phyloP scores from a whole-genome alignment of 192 early-diverging fungal genomes.

The Spizellomyces sp. region DNA sequence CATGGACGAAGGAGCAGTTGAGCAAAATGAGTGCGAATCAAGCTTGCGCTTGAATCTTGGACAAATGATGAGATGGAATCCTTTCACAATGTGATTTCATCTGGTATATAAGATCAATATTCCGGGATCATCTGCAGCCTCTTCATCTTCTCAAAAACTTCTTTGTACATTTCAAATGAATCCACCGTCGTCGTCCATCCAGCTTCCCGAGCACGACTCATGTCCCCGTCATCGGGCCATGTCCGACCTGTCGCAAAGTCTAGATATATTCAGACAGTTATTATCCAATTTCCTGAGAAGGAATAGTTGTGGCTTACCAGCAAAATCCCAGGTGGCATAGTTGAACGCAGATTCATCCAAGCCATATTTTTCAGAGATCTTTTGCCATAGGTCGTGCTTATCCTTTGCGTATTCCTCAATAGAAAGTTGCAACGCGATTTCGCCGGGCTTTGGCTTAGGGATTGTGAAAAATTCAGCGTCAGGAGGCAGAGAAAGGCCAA shows the following conservation, averaged over 20 bases:
- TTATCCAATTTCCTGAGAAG: background rate
- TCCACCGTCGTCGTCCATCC: constrained; percentile 19
- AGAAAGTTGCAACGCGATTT: background rate
- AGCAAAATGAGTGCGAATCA: too few relatives aligned
- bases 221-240: constrained; percentile 17
- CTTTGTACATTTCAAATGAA: background rate
- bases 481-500: constrained; percentile 5
- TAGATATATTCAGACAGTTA: background rate
- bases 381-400: constrained; percentile 4
- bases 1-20: too few relatives aligned
- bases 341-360: constrained; percentile 2
- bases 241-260: constrained; percentile 8
- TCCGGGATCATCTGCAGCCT: constrained; percentile 15
- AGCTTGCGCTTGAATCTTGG: too few relatives aligned
- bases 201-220: constrained; percentile 16
- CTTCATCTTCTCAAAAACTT: constrained; percentile 23
- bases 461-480: constrained; percentile 15
- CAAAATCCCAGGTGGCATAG: constrained; percentile 24
- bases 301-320: background rate
- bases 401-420: background rate
- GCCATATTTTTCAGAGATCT: constrained; percentile 2
- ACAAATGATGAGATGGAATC: too few relatives aligned
- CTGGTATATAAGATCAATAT: too few relatives aligned
- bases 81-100: too few relatives aligned
- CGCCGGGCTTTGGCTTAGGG: constrained; percentile 4